A percentile compares a stretch with the other conserved stretches of the same genome.
These are phyloP conservation scores for Nicotiana rustica DNA, from an alignment of 305 asterid genomes.

Conservation along the genomic window DNA sequence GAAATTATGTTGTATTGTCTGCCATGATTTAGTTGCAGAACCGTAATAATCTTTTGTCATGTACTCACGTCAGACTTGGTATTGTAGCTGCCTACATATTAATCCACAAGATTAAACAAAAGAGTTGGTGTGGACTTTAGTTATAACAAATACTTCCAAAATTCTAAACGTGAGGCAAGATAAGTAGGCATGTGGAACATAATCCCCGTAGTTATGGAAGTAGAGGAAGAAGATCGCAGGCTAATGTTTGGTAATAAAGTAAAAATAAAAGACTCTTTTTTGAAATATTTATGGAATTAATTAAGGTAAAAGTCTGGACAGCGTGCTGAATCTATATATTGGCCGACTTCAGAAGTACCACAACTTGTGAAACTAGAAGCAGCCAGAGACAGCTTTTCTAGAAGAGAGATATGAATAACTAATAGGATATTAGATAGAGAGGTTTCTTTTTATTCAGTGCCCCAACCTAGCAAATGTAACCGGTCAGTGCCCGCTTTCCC, in stretches of 20 bases:
- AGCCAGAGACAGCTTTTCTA: conserved; percentile 17
- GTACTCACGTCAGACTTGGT: not conserved
- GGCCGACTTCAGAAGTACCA: not conserved
- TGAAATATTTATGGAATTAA: not conserved
- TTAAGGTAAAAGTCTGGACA: not conserved
- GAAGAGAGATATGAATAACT: not conserved
- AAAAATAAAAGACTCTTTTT: not conserved
- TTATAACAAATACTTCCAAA: not conserved
- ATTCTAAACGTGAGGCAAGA: not conserved
- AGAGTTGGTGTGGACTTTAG: not conserved
- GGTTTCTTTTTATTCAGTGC: conserved; percentile 16
- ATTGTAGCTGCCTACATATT: not conserved
- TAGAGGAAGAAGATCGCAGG: not conserved
- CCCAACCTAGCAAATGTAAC: not conserved
- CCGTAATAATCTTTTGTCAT: not conserved
- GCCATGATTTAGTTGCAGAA: not conserved
- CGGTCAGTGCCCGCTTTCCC: not conserved
- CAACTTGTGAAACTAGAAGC: not conserved
- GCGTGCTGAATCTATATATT: not conserved
- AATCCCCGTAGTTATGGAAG: not conserved
- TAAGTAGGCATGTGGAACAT: not conserved
- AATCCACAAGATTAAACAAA: not conserved
- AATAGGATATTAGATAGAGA: conserved; percentile 13
- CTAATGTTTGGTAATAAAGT: not conserved
- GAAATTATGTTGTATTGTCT: not conserved